These are phyloP conservation scores for Cytospora piceae DNA, from an alignment of 2,329 filamentous ascomycete species.

Conservation along the genomic window DNA sequence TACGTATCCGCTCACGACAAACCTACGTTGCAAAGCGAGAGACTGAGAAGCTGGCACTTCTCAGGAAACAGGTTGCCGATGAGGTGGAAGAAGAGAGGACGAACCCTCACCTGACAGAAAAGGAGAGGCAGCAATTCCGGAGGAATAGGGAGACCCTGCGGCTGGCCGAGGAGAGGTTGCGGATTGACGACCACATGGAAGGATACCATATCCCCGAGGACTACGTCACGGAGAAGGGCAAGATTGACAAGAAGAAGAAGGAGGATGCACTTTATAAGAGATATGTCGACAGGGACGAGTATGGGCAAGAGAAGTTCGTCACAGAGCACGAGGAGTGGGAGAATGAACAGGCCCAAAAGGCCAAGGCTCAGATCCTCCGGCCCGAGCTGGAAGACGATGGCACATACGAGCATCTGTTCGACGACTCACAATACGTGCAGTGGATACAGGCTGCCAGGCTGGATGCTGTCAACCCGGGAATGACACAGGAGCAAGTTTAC, in stretches of 20 bases:
- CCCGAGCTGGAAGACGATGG: conserved; percentile 76
- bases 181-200: conserved; percentile 89
- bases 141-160: conserved; percentile 82
- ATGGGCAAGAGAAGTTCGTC: conserved; percentile 84
- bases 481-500: conserved; percentile 78
- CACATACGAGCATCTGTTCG: conserved; percentile 92
- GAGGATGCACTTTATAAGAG: conserved; percentile 88
- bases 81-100: conserved; percentile 81
- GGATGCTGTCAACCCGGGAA: conserved; percentile 71
- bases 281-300: conserved; percentile 85
- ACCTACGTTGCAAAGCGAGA: conserved; percentile 95
- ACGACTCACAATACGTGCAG: conserved; percentile 84
- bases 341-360: conserved; percentile 82
- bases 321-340: conserved; percentile 98
- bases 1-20: conserved; percentile 83
- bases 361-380: conserved; percentile 80
- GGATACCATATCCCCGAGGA: conserved; percentile 94
- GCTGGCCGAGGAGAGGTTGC: conserved; percentile 80
- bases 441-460: conserved; percentile 61
- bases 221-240: conserved; percentile 92
- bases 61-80: conserved; percentile 87
- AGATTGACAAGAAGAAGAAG: conserved; percentile 85
- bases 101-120: conserved; percentile 73
- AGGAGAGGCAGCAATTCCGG: conserved; percentile 85
- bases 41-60: conserved; percentile 78